These are phyloP conservation scores for Trichoderma semiorbis DNA, from an alignment of 2,329 filamentous ascomycete species.

Conservation along the genomic window DNA sequence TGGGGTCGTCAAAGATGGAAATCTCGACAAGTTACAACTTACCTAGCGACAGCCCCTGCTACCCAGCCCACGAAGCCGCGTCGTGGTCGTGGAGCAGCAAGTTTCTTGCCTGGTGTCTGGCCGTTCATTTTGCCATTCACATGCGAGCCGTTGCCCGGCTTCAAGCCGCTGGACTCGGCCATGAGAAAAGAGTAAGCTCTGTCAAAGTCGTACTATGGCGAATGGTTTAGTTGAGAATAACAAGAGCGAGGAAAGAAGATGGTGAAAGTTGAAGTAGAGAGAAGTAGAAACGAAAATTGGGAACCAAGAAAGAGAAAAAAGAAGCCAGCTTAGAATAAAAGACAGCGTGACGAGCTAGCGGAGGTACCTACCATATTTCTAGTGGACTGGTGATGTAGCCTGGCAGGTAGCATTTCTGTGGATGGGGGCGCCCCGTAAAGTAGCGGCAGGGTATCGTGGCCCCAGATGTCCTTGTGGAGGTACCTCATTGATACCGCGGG, in stretches of 20 bases:
- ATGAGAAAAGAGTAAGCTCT: slow-evolving; percentile 30
- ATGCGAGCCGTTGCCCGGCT: slow-evolving; percentile 41
- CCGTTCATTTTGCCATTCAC: slow-evolving; percentile 33
- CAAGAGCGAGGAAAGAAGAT: not conserved
- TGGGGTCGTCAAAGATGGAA: not conserved
- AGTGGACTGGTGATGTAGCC: slow-evolving; percentile 15
- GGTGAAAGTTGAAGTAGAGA: not conserved
- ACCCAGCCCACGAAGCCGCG: slow-evolving; percentile 35
- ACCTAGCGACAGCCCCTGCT: slow-evolving; percentile 55
- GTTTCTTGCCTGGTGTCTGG: slow-evolving; percentile 27
- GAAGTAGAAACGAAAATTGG: not conserved
- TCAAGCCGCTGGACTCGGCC: slow-evolving; percentile 33
- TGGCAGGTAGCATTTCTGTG: slow-evolving; percentile 12
- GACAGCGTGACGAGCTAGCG: not conserved
- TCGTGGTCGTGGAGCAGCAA: slow-evolving; percentile 21
- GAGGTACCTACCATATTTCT: slow-evolving; percentile 16
- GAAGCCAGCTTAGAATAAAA: slow-evolving; percentile 1
- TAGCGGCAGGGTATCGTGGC: slow-evolving; percentile 5
- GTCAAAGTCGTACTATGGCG: slow-evolving; percentile 12
- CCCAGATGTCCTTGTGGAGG: slow-evolving; percentile 1
- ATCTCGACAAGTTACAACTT: slow-evolving; percentile 23
- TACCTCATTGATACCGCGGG: slow-evolving; percentile 10
- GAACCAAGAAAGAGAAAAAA: not conserved
- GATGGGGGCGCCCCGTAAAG: slow-evolving; percentile 7
- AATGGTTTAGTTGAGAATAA: not conserved